Base-by-base conservation (phyloP, 345 rosid species). In the Citrus sinensis region DNA sequence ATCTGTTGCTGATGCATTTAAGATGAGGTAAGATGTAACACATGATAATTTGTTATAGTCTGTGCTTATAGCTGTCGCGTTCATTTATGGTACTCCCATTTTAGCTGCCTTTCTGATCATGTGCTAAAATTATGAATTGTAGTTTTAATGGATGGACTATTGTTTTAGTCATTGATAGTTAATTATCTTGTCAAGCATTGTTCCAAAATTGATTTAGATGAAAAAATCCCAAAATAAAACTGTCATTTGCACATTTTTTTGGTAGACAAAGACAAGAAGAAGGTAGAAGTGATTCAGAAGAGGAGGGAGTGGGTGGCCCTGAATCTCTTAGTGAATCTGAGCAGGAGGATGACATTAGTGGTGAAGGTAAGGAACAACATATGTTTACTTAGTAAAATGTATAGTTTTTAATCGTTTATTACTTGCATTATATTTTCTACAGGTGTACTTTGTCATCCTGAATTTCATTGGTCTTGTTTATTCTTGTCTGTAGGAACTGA, bases 241-340 rank as follows among this genome's bases (percentile, higher is more conserved):
- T 70, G 67, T 64, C 4, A 32, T 19, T 7, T 55, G 16, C 32
- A 19, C 30, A 46, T 68, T 68, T 22, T 81, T 40, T 72, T 67
- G 14, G 70, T 79, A 89, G 93, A 80, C 81, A 78, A 82, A 88
- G 94, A 83, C 86, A 83, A 72, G 91, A 86, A 85, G 88, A 82
- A 79, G 90, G 89, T 73, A 85, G 67, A 78, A 90, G 89, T 75
- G 90, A 85, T 78, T 66, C 88, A 17, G 90, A 88, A 68, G 91
- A 83, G 76, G 92, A 88, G 29, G 89, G 82, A 62, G 83, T 30
- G 22, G 89, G 84, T 20, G 86, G 71, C 29, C 64, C 80, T 60
- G 88, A 83, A 76, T 84, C 88, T 77, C 70, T 27, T 67, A 82
- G 82, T 82, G 70, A 65, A 22, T 82, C 78, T 1, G 83, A 84